Percentiles rank a stretch among this genome's conserved stretches.
Evolutionary conservation across 2,329 filamentous ascomycete species (phyloP).

Genomic region (Penicillium vulpinum): DNA sequence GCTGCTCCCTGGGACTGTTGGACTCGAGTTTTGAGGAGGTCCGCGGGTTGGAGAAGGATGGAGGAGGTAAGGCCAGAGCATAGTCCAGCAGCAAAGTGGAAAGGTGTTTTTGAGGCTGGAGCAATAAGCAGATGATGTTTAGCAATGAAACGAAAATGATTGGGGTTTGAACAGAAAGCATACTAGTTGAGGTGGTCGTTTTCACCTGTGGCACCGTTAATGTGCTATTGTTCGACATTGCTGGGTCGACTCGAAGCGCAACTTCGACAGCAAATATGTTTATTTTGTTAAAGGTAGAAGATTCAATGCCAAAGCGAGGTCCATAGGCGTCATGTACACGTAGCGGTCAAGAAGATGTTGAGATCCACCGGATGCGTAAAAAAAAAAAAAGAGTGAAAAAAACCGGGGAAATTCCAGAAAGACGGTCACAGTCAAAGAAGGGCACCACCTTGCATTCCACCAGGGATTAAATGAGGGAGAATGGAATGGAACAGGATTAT

Average conservation of each 20-base stretch:
- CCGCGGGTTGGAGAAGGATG: constrained; percentile 87
- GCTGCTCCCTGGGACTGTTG: constrained; percentile 77
- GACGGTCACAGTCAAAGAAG: background rate
- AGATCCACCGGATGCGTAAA: constrained; percentile 12
- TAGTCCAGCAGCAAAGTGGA: constrained; percentile 87
- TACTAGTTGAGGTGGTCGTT: constrained; percentile 33
- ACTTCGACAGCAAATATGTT: background rate
- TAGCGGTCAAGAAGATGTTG: background rate
- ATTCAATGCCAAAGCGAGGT: constrained; percentile 14
- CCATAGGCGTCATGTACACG: constrained; percentile 5
- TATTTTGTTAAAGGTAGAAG: background rate
- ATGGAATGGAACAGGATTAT: background rate
- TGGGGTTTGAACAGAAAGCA: background rate
- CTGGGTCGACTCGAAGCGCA: constrained; percentile 1
- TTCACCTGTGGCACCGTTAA: constrained; percentile 33
- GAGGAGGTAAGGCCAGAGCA: constrained; percentile 84
- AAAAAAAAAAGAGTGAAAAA: constrained; percentile 2
- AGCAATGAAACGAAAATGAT: background rate
- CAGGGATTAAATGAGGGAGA: background rate
- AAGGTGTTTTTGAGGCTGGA: constrained; percentile 51
- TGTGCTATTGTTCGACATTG: constrained; percentile 36
- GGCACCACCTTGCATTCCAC: background rate
- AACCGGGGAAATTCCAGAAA: background rate
- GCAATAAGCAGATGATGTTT: background rate
- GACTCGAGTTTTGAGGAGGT: constrained; percentile 93